Evolutionary conservation across 495 filamentous ascomycete species (phyloP), one percentile per base, ranked within the genome.

Genomic region (Xylona heveae): DNA sequence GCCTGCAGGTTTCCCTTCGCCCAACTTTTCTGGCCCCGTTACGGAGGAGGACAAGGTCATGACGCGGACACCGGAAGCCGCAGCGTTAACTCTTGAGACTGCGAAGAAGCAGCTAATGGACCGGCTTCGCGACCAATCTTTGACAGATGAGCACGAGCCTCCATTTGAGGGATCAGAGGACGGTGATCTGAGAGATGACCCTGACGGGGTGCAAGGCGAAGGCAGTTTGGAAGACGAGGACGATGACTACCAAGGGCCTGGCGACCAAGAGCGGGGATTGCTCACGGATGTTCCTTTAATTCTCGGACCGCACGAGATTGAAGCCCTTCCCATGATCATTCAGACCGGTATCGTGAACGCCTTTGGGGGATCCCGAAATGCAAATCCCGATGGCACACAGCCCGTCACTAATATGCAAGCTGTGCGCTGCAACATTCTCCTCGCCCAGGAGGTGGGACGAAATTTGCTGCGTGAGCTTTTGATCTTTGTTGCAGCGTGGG

Each of bases 401-500:
- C 57, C 58, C 7, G 60, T 67, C 34, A 68, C 72, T 41, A 88
- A 84, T 44, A 71, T 85, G 50, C 78, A 91, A 46, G 73, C 77
- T 24, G 72, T 82, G 4, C 61, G 83, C 26, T 92, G 83, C 42
- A 78, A 90, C 40, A 78, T 91, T 35, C 62, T 94, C 22, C 57
- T 94, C 34, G 79, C 81, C 0, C 68, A 83, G 34, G 78, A 85
- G 36, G 79, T 76, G 36, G 84, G 84, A 10, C 69, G 78, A 25
- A 92, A 88, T 41, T 59, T 94, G 3, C 63, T 94, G 5, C 64
- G 83, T 27, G 83, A 94, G 43, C 68, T 94, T 31, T 59, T 94
- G 15, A 90, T 94, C 34, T 94, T 94, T 51, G 84, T 94, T 35
- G 84, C 84, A 9, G 82, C 88, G 9, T 94, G 84, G 84, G 83